Conservation (phyloP, 192 early-diverging fungal genomes). For the Podila epigama region DNA sequence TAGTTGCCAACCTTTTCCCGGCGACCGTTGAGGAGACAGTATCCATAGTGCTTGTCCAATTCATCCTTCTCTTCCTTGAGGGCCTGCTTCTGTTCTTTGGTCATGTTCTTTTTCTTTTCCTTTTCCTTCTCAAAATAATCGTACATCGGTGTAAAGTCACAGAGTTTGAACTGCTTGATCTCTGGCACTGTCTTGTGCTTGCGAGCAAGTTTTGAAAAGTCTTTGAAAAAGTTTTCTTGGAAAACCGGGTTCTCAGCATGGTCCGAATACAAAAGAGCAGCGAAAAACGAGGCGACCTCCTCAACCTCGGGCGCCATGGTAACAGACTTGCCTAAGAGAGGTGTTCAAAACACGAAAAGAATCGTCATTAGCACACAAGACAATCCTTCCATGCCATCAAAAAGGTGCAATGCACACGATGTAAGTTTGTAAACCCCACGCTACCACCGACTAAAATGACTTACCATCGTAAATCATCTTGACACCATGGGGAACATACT, state of each 20-base stretch:
- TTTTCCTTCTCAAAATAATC: conserved; percentile 78
- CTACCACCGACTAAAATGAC: too few species aligned
- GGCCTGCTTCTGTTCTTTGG: conserved; percentile 89
- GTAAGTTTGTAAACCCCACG: background rate
- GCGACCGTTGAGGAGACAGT: conserved; percentile 82
- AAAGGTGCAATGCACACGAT: background rate
- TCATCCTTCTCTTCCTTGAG: conserved; percentile 73
- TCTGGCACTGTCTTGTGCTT: conserved; percentile 68
- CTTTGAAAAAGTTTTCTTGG: conserved; percentile 91
- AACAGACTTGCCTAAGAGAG: conserved; percentile 52
- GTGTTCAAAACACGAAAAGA: background rate
- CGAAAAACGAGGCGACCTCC: conserved; percentile 96
- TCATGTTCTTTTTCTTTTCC: conserved; percentile 84
- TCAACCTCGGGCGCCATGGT: conserved; percentile 80
- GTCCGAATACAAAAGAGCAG: conserved; percentile 84
- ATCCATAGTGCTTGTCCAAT: conserved; percentile 81
- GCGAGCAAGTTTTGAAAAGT: conserved; percentile 77
- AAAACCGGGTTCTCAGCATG: conserved; percentile 85
- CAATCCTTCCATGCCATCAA: background rate
- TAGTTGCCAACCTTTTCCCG: conserved; percentile 99
- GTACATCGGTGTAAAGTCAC: conserved; percentile 89
- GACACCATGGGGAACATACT: conserved; percentile 88
- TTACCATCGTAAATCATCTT: conserved; percentile 88
- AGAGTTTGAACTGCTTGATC: conserved; percentile 81
- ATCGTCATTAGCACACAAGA: background rate